phyloP scores from a whole-genome alignment of 78 protist genomes.

The Dictyostelium intermedium region DNA sequence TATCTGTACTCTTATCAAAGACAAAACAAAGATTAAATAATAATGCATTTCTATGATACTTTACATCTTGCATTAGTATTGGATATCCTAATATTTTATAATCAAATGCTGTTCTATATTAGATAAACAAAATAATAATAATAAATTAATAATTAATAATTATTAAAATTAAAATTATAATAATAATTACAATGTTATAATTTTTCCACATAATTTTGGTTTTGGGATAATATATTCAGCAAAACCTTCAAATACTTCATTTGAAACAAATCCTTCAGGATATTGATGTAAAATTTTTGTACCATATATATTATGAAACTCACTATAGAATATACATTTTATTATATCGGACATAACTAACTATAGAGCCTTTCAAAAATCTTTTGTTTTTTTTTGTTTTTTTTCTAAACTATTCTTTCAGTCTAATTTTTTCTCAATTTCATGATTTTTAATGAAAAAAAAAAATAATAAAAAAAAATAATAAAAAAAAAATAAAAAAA shows the following conservation, averaged over 20 bases:
- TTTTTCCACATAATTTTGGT: slow-evolving; percentile 78
- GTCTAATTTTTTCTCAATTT: background rate
- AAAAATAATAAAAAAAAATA: background rate
- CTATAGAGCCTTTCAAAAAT: no score
- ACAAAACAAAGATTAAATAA: slow-evolving; percentile 80
- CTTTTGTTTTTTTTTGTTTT: no score
- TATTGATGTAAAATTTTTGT: slow-evolving; percentile 60
- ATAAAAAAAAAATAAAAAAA: no score
- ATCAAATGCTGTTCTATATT: slow-evolving; percentile 46
- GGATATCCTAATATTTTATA: slow-evolving; percentile 65
- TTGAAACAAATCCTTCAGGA: slow-evolving; percentile 64
- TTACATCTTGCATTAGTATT: slow-evolving; percentile 69
- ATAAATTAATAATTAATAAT: background rate
- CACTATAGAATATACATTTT: slow-evolving; percentile 76
- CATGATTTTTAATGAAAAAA: background rate
- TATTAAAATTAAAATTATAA: background rate
- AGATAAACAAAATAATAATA: background rate
- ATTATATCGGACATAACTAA: background rate
- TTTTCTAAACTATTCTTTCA: no score
- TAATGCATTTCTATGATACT: slow-evolving; percentile 86
- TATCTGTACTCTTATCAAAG: slow-evolving; percentile 44
- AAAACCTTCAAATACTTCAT: slow-evolving; percentile 80
- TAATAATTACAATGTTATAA: slow-evolving; percentile 35
- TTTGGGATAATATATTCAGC: slow-evolving; percentile 85
- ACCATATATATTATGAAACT: slow-evolving; percentile 78